These are phyloP conservation scores for Aspergillus sergii DNA, from an alignment of 2,329 filamentous ascomycete genomes.

Conservation along the genomic window DNA sequence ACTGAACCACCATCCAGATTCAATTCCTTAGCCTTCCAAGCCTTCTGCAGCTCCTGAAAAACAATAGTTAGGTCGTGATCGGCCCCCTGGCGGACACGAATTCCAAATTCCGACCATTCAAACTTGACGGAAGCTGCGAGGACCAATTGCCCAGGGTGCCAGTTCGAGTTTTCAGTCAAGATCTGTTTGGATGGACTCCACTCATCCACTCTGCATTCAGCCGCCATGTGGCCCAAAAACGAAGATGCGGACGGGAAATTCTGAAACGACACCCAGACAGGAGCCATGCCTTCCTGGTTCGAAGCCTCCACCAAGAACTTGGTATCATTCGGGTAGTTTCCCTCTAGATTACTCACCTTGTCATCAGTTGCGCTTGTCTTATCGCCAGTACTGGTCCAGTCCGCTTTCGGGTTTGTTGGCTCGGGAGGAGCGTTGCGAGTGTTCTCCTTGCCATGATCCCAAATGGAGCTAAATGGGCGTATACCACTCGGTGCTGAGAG, in stretches of 20 bases:
- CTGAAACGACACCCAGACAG: constrained; percentile 21
- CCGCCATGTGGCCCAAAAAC: constrained; percentile 20
- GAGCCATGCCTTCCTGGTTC: constrained; percentile 15
- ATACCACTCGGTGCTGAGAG: neutral
- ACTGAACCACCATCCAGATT: neutral
- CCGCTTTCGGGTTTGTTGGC: neutral
- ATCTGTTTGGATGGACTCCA: constrained; percentile 17
- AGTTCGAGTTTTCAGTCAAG: constrained; percentile 6
- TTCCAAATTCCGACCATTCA: constrained; percentile 23
- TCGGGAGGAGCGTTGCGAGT: too few species aligned
- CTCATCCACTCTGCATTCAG: constrained; percentile 14
- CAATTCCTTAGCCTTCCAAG: constrained; percentile 15
- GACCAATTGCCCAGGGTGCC: constrained; percentile 3
- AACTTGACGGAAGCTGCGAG: constrained; percentile 24
- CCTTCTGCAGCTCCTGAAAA: constrained; percentile 16
- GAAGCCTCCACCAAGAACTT: constrained; percentile 21
- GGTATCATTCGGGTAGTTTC: constrained; percentile 6
- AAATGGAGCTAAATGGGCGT: neutral
- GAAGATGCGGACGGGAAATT: constrained; percentile 15
- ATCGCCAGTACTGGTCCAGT: too few species aligned
- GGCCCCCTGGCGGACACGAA: constrained; percentile 21
- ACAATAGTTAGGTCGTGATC: constrained; percentile 21
- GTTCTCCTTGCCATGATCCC: neutral
- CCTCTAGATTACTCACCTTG: neutral
- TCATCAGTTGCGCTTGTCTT: neutral